Conservation (phyloP, 2,329 filamentous ascomycete genomes). For the Alternaria ventricosa region DNA sequence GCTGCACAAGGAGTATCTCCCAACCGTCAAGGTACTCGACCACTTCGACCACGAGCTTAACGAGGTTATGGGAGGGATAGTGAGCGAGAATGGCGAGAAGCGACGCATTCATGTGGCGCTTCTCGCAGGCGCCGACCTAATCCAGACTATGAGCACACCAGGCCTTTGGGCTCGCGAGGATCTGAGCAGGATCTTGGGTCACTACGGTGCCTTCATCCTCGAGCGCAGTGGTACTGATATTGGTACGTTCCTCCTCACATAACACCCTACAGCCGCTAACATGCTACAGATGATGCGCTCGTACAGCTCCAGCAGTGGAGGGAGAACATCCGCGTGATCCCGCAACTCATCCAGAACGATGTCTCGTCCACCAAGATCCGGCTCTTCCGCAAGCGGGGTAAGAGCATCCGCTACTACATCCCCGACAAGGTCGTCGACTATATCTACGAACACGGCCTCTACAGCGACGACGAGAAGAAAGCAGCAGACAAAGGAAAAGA, state of each 20-base stretch:
- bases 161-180: conserved; percentile 82
- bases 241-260: conserved; percentile 25
- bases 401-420: conserved; percentile 52
- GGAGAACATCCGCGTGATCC: conserved; percentile 86
- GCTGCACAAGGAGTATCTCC: conserved; percentile 81
- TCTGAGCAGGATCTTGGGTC: conserved; percentile 84
- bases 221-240: conserved; percentile 88
- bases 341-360: conserved; percentile 86
- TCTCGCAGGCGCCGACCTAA: conserved; percentile 70
- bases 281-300: conserved; percentile 73
- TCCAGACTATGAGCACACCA: conserved; percentile 60
- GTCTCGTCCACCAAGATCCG: conserved; percentile 84
- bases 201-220: conserved; percentile 85
- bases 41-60: conserved; percentile 94
- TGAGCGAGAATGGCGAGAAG: conserved; percentile 69
- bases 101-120: conserved; percentile 78
- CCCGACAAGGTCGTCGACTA: conserved; percentile 49
- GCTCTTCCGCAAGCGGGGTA: conserved; percentile 63
- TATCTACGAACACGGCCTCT: conserved; percentile 50
- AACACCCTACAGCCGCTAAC: conserved; percentile 14
- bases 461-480: conserved; percentile 48
- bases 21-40: conserved; percentile 86
- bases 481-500: conserved; percentile 44
- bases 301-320: conserved; percentile 82
- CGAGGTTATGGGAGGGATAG: conserved; percentile 74